Conservation (phyloP, 2,329 filamentous ascomycete genomes). For the Stenocarpella maydis region DNA sequence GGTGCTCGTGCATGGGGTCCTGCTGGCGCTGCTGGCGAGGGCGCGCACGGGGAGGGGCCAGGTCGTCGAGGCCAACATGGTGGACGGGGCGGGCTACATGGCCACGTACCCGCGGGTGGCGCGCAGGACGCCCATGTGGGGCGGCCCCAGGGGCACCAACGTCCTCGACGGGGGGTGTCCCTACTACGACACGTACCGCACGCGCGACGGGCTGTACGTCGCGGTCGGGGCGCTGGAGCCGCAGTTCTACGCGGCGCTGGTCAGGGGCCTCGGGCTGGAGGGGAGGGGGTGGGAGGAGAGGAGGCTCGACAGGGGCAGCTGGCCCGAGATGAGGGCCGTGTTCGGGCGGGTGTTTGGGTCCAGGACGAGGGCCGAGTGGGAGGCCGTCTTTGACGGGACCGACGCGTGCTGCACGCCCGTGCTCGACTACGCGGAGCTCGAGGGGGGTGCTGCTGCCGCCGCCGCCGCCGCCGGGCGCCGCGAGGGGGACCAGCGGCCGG, state of each 20-base stretch:
- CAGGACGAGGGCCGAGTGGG: conserved; percentile 82
- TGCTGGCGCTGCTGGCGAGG: conserved; percentile 79
- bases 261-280: conserved; percentile 71
- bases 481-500: conserved; percentile 75
- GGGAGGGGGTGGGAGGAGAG: conserved; percentile 58
- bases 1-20: conserved; percentile 80
- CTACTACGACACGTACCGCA: conserved; percentile 90
- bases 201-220: conserved; percentile 79
- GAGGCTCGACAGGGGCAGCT: conserved; percentile 68
- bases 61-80: conserved; percentile 96
- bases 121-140: conserved; percentile 69
- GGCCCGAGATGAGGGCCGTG: conserved; percentile 70
- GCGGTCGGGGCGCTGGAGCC: conserved; percentile 92
- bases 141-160: conserved; percentile 74
- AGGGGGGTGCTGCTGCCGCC: conserved; percentile 52
- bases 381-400: conserved; percentile 83
- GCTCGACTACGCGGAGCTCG: conserved; percentile 76
- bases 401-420: conserved; percentile 96
- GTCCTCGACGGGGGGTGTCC: conserved; percentile 84
- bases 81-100: conserved; percentile 84
- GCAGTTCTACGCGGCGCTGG: conserved; percentile 77
- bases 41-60: conserved; percentile 71
- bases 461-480: conserved; percentile 42
- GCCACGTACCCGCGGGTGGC: conserved; percentile 78
- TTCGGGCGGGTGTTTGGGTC: conserved; percentile 72